phyloP scores from a whole-genome alignment of 148 eudicot species.

The Diospyros lotus region DNA sequence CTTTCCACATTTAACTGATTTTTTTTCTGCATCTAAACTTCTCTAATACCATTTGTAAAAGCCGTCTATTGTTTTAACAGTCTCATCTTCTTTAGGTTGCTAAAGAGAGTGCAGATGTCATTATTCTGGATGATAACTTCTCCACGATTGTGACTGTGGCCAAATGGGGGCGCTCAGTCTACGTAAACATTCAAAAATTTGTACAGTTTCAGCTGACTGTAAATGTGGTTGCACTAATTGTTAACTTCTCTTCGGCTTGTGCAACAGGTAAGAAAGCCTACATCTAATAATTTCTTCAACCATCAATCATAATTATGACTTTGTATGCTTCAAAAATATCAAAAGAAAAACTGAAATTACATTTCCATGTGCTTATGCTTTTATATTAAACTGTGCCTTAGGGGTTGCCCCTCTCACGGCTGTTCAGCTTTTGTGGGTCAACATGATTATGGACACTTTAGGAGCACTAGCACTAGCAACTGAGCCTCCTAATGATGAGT shows the following conservation, averaged over 20 bases:
- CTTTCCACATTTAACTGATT: neutral
- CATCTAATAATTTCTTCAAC: neutral
- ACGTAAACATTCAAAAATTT: conserved; percentile 89
- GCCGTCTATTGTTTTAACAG: neutral
- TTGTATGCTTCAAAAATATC: neutral
- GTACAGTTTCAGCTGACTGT: conserved; percentile 98
- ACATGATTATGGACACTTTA: conserved; percentile 98
- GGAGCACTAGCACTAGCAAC: conserved; percentile 98
- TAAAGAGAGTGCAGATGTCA: conserved; percentile 97
- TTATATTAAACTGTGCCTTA: conserved; percentile 16
- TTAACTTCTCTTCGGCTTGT: conserved; percentile 94
- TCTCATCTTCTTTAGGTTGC: conserved; percentile 57
- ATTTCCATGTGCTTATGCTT: neutral
- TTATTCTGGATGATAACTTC: conserved; percentile 95
- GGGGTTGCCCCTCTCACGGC: conserved; percentile 96
- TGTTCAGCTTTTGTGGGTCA: conserved; percentile 99
- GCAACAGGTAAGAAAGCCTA: conserved; percentile 55
- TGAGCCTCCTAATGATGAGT: conserved; percentile 86
- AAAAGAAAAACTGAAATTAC: neutral
- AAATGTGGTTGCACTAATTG: conserved; percentile 84
- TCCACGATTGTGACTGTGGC: conserved; percentile 99
- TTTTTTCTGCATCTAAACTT: neutral
- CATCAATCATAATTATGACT: neutral
- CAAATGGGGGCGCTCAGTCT: conserved; percentile 99
- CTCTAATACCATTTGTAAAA: neutral